phyloP scores from a whole-genome alignment of 1,284 basidiomycete genomes.

The Ceratobasidium sp. region DNA sequence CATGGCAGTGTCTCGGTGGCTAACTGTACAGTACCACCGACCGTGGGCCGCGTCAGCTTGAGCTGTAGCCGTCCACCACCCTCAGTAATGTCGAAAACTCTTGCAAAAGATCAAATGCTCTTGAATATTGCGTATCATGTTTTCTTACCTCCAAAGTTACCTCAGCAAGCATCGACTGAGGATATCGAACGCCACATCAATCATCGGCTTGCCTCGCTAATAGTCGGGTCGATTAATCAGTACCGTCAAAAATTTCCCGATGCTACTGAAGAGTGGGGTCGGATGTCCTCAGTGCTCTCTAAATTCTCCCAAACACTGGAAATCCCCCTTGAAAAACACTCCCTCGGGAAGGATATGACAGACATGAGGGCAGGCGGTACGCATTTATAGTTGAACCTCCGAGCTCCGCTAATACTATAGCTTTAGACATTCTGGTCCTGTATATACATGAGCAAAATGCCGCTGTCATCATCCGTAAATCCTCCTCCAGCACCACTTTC shows the following conservation, averaged over 20 bases:
- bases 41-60: too few species aligned
- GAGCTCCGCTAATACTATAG: background rate
- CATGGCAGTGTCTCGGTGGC: too few species aligned
- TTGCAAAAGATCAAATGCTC: background rate
- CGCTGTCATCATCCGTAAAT: conserved; percentile 56
- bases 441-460: conserved; percentile 60
- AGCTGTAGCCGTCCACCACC: too few species aligned
- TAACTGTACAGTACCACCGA: too few species aligned
- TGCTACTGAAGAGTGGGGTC: background rate
- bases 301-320: background rate
- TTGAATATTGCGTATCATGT: conserved; percentile 4
- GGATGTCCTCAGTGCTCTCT: background rate
- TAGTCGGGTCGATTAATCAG: background rate
- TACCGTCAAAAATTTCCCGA: background rate
- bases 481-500: conserved; percentile 49
- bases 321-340: background rate
- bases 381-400: background rate
- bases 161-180: background rate
- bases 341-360: background rate
- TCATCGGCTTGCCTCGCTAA: background rate
- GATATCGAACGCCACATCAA: background rate
- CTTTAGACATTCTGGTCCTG: conserved; percentile 53
- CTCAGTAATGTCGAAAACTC: conserved; percentile 56
- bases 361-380: background rate
- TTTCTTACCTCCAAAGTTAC: conserved; percentile 15